Conservation (phyloP, 2,329 filamentous ascomycete species). For the Epichloe uncinata region DNA sequence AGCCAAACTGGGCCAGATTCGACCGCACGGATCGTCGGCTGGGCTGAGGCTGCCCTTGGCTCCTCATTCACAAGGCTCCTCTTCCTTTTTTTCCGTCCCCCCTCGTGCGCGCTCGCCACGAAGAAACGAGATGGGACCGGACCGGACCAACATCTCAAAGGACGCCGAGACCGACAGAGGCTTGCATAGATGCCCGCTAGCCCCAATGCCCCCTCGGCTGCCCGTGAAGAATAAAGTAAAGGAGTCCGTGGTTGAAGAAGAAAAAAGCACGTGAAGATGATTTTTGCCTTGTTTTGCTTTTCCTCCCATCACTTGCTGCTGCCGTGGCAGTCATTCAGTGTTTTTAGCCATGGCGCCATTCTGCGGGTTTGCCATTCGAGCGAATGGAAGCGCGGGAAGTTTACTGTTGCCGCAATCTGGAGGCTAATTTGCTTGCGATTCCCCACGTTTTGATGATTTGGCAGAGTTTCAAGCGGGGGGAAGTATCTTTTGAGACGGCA, state of each 20-base stretch:
- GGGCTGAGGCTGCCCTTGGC: too few relatives aligned
- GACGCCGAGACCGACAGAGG: background rate
- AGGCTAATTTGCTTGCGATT: too few relatives aligned
- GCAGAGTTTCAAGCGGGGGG: too few relatives aligned
- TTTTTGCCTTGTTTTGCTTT: background rate
- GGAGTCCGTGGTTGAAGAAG: background rate
- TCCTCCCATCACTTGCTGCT: too few relatives aligned
- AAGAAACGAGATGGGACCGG: background rate
- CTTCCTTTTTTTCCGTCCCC: background rate
- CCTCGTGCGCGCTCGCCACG: background rate
- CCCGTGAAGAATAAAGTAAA: slow-evolving; percentile 5
- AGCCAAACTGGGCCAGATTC: background rate
- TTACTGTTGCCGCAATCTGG: too few relatives aligned
- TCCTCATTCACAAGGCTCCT: background rate
- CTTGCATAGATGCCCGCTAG: slow-evolving; percentile 5
- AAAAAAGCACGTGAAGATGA: slow-evolving; percentile 6
- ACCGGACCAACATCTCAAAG: background rate
- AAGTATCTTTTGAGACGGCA: too few relatives aligned
- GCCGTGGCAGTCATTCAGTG: too few relatives aligned
- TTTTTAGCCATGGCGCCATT: too few relatives aligned
- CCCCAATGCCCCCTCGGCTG: slow-evolving; percentile 9
- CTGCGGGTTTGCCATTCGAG: too few relatives aligned
- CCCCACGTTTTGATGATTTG: too few relatives aligned
- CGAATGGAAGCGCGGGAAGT: too few relatives aligned
- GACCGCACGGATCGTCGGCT: background rate